A percentile compares a stretch with the other conserved stretches of the same genome.
phyloP scores from a whole-genome alignment of 2,329 filamentous ascomycete species.

The Exophiala sideris region DNA sequence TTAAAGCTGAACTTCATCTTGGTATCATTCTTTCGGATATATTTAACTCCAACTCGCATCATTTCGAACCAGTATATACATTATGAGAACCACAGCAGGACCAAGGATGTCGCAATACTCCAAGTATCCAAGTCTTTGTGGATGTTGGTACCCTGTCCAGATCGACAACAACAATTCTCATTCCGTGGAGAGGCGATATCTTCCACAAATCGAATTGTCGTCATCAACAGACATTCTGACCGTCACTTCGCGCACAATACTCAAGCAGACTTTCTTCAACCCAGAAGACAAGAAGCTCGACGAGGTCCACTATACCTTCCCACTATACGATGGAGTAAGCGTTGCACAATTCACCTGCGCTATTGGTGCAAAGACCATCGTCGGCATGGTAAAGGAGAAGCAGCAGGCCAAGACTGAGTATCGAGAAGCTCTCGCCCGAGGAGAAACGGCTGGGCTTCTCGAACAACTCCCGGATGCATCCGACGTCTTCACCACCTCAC shows the following conservation, averaged over 20 bases:
- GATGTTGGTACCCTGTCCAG: slow-evolving; percentile 16
- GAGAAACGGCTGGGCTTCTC: slow-evolving; percentile 63
- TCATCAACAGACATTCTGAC: slow-evolving; percentile 61
- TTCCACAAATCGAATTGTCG: slow-evolving; percentile 58
- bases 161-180: background rate
- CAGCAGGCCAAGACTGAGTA: slow-evolving; percentile 60
- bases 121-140: slow-evolving; percentile 5
- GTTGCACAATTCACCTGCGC: slow-evolving; percentile 66
- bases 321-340: slow-evolving; percentile 68
- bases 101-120: no score
- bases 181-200: slow-evolving; percentile 40
- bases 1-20: no score
- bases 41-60: no score
- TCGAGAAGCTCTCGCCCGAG: slow-evolving; percentile 54
- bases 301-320: slow-evolving; percentile 65
- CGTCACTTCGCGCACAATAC: slow-evolving; percentile 49
- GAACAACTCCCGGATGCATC: slow-evolving; percentile 58
- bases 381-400: slow-evolving; percentile 65
- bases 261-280: slow-evolving; percentile 62
- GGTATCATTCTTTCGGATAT: no score
- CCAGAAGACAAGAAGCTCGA: slow-evolving; percentile 43
- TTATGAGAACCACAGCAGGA: no score
- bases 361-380: slow-evolving; percentile 54
- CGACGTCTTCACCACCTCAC: slow-evolving; percentile 65
- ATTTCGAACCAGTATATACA: no score